Evolutionary conservation across 2,329 filamentous ascomycete species (phyloP), one percentile per base, ranked within the genome.

Genomic region (Graphiopsis chlorocephala): DNA sequence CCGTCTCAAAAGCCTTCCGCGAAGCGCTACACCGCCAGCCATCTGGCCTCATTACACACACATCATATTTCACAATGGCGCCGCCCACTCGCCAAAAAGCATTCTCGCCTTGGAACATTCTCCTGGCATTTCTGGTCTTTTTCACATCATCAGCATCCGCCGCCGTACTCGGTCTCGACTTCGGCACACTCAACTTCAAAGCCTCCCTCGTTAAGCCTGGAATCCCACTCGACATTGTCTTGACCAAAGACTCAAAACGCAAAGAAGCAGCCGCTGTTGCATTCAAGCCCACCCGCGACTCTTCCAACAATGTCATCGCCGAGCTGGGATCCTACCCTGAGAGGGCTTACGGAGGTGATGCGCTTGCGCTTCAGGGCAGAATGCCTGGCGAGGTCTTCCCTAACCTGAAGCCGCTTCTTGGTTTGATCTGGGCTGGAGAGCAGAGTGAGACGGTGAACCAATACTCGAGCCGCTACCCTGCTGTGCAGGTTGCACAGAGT

Each of bases 121-220:
- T 62, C 10, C 59, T 62, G 17, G 59, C 59, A 35, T 45, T 62
- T 11, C 47, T 62, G n/a, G 55, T 62, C 31, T 62, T 62, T 17
- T 62, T 62, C 59, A 62, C 59, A 55, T 26, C 59, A 38, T 85
- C 85, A 64, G 87, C 85, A 63, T 85, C 85, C 42, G 87, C 92
- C 10, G 92, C 92, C 61, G 93, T 98, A 20, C 83, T 99, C 25
- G 95, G 95, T 68, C 86, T 99, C 73, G 95, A 99, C 79, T 84
- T 99, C 63, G 95, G 95, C 71, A 97, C 95, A 64, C 92, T 97
- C 78, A 97, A 96, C 81, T 91, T 99, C 81, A 99, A 98, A 82
- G 94, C 94, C 29, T 89, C 91, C 15, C 86, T 99, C 48, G 94
- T 99, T 67, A 98, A 98, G 81, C 95, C 95, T 2, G 95, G 95